phyloP scores from a whole-genome alignment of 208 protist genomes.

The Trichomonas tenax region DNA sequence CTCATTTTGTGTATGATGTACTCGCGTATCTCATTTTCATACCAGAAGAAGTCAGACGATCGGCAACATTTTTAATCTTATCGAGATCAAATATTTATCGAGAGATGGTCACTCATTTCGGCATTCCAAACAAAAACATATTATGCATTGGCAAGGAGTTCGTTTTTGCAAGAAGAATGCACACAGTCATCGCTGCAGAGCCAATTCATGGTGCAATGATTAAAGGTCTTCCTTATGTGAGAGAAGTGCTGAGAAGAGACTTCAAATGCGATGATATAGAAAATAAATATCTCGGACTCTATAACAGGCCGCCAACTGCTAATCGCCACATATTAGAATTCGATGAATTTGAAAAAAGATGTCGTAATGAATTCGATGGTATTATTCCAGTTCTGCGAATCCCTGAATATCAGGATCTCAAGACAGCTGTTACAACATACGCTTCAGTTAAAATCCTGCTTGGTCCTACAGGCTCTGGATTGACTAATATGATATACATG shows the following conservation, averaged over 20 bases:
- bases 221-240: background rate
- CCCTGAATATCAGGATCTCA: background rate
- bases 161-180: background rate
- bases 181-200: background rate
- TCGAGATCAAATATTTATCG: background rate
- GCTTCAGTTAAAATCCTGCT: background rate
- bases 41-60: background rate
- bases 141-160: background rate
- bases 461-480: background rate
- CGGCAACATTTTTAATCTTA: background rate
- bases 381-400: background rate
- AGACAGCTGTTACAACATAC: background rate
- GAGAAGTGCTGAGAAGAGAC: background rate
- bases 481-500: background rate
- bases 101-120: background rate
- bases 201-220: background rate
- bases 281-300: background rate
- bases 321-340: background rate
- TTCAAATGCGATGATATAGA: background rate
- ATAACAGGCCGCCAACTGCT: background rate
- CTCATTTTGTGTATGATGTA: background rate
- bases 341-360: background rate
- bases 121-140: background rate
- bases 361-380: background rate
- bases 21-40: background rate